phyloP scores from a whole-genome alignment of 345 rosid genomes.

The Aquilaria malaccensis region DNA sequence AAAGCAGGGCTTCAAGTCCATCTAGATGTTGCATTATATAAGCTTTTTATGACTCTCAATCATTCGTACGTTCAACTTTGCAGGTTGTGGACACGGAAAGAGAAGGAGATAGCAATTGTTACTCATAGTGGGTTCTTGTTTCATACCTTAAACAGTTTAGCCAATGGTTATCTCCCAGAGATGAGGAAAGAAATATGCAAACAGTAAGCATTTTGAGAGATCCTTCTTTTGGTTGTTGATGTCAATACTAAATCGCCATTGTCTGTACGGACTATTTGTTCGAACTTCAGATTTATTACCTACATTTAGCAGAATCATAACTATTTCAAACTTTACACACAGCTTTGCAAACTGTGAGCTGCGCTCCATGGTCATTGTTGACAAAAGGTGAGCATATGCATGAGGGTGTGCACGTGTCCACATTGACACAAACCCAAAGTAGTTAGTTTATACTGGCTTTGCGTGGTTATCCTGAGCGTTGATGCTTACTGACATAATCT shows the following conservation, averaged over 20 bases:
- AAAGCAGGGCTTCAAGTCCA: no score
- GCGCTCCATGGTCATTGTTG: conserved; percentile 83
- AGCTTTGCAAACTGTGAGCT: conserved; percentile 98
- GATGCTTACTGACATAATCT: conserved; percentile 4
- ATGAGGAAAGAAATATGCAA: conserved; percentile 70
- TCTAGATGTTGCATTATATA: background rate
- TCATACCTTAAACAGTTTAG: conserved; percentile 62
- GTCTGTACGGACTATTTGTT: no score
- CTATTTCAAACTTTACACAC: conserved; percentile 15
- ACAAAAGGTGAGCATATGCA: conserved; percentile 48
- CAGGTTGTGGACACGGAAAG: conserved; percentile 97
- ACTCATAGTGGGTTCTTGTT: conserved; percentile 92
- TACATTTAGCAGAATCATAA: conserved; percentile 5
- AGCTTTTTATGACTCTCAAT: conserved; percentile 2
- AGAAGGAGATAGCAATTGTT: conserved; percentile 96
- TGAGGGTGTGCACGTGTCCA: no score
- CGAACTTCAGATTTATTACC: background rate
- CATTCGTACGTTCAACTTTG: background rate
- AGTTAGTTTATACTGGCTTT: background rate
- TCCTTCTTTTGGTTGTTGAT: conserved; percentile 3
- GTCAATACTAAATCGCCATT: no score
- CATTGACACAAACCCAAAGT: no score
- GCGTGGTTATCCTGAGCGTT: background rate
- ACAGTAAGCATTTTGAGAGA: conserved; percentile 41
- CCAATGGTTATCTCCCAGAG: conserved; percentile 71